Base-by-base conservation (phyloP, 805 yeast species). In the Jamesozyma lodderae region DNA sequence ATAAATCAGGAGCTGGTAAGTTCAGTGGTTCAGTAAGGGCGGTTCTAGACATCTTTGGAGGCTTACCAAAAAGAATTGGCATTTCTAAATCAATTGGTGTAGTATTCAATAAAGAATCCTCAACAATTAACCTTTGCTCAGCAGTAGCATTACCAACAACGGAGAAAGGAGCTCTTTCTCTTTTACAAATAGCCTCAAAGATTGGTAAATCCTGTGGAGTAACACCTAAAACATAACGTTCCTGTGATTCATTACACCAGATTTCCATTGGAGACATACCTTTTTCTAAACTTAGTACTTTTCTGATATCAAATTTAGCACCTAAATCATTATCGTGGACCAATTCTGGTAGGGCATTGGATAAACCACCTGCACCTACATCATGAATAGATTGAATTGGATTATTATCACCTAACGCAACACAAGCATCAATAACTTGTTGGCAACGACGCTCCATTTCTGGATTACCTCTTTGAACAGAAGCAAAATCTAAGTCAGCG, bases 231-330 rank as follows among this genome's bases (percentile, higher is more conserved):
- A 92, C 99, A 53, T 88, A 92, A 63, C 99, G 79, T 64, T 92
- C 99, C 67, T 92, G 99, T 2, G 97, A 92, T 66, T 92, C 98
- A 54, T 94, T 90, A 75, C 99, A 92, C 99, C 99, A 92, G 47
- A 92, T 86, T 68, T 92, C 98, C 95, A 92, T 85, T 40, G 99
- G 97, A 4, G 97, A 90, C 96, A 92, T 86, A 41, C 96, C 94
- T 35, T 95, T 94, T 63, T 92, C 99, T 47, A 87, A 73, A 26
- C 87, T 80, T 40, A 94, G 75, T 41, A 92, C 81, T 40, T 88
- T 82, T 64, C 99, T 78, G 48, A 92, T 72, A 63, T 92, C 96
- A 47, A 92, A 92, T 47, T 61, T 71, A 21, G 96, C 99, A 60
- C 99, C 99, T 45, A 92, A 72, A 48, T 83, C 92, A 60, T 92